Percentiles rank a stretch among this genome's conserved stretches.
phyloP scores from a whole-genome alignment of 495 filamentous ascomycete species.

The Filosporella fistucella region DNA sequence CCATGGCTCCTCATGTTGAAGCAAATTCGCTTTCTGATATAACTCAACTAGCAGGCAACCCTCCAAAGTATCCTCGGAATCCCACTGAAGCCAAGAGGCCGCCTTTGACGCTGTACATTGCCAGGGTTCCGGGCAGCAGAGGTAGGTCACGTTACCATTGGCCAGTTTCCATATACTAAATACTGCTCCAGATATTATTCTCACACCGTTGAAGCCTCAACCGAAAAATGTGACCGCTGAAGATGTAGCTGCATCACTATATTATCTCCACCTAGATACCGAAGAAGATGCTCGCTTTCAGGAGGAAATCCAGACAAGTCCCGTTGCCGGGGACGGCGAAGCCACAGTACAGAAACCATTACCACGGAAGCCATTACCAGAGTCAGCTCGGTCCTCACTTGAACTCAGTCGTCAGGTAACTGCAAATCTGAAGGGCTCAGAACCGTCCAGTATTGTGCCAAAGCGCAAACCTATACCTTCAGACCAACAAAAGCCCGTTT shows the following conservation, averaged over 20 bases:
- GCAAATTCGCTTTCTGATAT: conserved; percentile 78
- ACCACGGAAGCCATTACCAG: conserved; percentile 18
- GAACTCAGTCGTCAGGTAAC: conserved; percentile 6
- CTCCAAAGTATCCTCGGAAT: conserved; percentile 75
- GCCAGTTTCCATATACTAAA: conserved; percentile 9
- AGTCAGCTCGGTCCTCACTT: conserved; percentile 17
- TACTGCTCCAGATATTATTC: conserved; percentile 70
- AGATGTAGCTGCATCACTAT: conserved; percentile 83
- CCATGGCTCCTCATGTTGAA: conserved; percentile 45
- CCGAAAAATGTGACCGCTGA: conserved; percentile 81
- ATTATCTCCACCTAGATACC: conserved; percentile 79
- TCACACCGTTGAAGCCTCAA: conserved; percentile 86
- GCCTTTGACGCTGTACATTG: conserved; percentile 81
- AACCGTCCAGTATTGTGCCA: not conserved
- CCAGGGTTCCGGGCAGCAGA: conserved; percentile 83
- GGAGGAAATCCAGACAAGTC: conserved; percentile 37
- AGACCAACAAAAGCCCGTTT: not conserved
- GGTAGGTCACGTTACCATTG: conserved; percentile 46
- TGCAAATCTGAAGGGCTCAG: not conserved
- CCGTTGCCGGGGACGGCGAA: conserved; percentile 31
- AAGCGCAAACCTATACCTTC: conserved; percentile 6
- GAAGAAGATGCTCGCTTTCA: conserved; percentile 53
- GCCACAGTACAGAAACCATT: conserved; percentile 14
- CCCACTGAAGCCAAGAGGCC: conserved; percentile 59
- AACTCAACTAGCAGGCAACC: conserved; percentile 77